Evolutionary conservation across 345 rosid species (phyloP).

Genomic region (Stellera chamaejasme): DNA sequence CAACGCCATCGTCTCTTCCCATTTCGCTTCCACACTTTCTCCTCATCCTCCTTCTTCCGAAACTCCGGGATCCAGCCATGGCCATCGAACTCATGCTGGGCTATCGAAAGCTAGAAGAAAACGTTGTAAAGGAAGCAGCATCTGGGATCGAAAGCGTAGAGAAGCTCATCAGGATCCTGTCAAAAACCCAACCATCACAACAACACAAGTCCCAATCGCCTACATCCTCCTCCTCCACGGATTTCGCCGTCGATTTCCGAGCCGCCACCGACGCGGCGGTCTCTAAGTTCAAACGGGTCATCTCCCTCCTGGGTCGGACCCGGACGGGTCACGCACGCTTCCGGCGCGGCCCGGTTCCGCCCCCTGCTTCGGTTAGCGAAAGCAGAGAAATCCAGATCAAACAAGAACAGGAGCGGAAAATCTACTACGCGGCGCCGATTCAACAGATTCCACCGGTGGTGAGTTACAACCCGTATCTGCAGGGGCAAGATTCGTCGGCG

Average conservation of each 20-base stretch:
- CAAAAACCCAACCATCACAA: conserved; percentile 26
- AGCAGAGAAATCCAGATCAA: conserved; percentile 5
- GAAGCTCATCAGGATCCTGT: conserved; percentile 62
- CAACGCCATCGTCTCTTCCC: conserved; percentile 14
- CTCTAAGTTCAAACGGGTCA: conserved; percentile 71
- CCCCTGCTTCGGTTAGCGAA: conserved; percentile 9
- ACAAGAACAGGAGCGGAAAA: conserved; percentile 20
- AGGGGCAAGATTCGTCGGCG: conserved; percentile 41
- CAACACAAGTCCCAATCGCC: conserved; percentile 22
- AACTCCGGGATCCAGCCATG: conserved; percentile 29
- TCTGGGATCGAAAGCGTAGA: conserved; percentile 77
- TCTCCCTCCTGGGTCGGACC: conserved; percentile 76
- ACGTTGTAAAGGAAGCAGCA: conserved; percentile 75
- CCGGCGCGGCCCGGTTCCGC: conserved; percentile 48
- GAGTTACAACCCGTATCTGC: conserved; percentile 8
- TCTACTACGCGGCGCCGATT: conserved; percentile 61
- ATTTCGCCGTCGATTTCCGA: conserved; percentile 47
- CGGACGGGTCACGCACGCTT: conserved; percentile 96
- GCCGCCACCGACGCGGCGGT: conserved; percentile 65
- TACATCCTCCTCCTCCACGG: conserved; percentile 20
- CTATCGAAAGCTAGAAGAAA: conserved; percentile 40
- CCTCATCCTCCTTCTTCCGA: background rate
- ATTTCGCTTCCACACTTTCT: conserved; percentile 4
- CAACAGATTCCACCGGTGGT: conserved; percentile 48
- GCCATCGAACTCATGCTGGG: conserved; percentile 48